Conservation (phyloP, 345 rosid genomes). For the Nasturtium officinale region DNA sequence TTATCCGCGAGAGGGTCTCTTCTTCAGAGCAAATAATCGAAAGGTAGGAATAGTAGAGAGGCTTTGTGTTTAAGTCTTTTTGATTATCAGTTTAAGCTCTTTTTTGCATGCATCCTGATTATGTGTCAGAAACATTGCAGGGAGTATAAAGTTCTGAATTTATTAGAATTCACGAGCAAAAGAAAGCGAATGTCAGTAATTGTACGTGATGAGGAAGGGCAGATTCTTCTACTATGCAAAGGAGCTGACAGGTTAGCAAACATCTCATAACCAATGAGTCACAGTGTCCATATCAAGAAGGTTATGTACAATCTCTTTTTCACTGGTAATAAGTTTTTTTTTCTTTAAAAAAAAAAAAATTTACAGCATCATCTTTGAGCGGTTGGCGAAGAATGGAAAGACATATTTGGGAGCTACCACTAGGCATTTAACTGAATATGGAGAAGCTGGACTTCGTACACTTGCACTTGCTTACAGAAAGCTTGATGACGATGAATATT, state of each 20-base stretch:
- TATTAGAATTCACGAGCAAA: constrained; percentile 94
- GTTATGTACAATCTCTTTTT: not conserved
- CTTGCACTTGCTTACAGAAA: constrained; percentile 76
- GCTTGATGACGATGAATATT: constrained; percentile 73
- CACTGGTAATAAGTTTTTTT: constrained; percentile 16
- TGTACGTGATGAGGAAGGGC: constrained; percentile 76
- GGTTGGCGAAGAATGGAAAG: constrained; percentile 82
- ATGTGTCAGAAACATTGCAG: constrained; percentile 51
- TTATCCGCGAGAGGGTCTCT: constrained; percentile 61
- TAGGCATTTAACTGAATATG: constrained; percentile 86
- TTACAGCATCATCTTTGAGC: constrained; percentile 84
- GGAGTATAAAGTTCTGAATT: constrained; percentile 86
- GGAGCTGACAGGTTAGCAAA: constrained; percentile 93
- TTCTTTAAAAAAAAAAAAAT: constrained; percentile 31
- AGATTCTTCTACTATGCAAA: constrained; percentile 87
- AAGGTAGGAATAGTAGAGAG: constrained; percentile 57
- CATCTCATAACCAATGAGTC: constrained; percentile 1
- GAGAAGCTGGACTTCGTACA: constrained; percentile 93
- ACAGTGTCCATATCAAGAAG: constrained; percentile 1
- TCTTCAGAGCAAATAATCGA: constrained; percentile 58
- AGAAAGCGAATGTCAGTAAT: constrained; percentile 97
- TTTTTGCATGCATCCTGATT: constrained; percentile 27
- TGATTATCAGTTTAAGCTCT: constrained; percentile 10
- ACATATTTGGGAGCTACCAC: constrained; percentile 62
- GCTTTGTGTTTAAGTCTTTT: constrained; percentile 10